phyloP scores from a whole-genome alignment of 768 basidiomycete genomes.

The Tubosaeta brunneosetosa region DNA sequence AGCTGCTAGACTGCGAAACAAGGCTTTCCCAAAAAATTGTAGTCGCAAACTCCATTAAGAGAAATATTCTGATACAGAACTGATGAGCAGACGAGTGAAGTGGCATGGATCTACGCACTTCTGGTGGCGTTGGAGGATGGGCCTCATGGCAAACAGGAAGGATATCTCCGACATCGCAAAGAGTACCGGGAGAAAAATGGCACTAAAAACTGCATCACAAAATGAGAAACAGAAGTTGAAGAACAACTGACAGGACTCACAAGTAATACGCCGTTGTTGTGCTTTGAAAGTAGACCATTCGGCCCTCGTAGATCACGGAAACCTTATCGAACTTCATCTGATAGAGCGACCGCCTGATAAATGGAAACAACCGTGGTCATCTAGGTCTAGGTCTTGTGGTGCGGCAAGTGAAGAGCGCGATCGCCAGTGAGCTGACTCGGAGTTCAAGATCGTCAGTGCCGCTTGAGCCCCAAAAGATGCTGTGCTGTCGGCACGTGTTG shows the following conservation, averaged over 20 bases:
- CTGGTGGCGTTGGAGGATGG: conserved; percentile 41
- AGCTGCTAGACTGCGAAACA: conserved; percentile 68
- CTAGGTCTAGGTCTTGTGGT: too few species aligned
- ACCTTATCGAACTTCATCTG: conserved; percentile 70
- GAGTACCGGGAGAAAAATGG: conserved; percentile 56
- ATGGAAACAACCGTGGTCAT: conserved; percentile 77
- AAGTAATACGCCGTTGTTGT: conserved; percentile 40
- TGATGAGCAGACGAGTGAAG: conserved; percentile 5
- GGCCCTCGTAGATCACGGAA: conserved; percentile 55
- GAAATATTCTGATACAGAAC: conserved; percentile 42
- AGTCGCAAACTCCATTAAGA: conserved; percentile 55
- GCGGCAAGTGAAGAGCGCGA: too few species aligned
- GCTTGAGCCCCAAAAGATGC: too few species aligned
- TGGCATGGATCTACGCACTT: conserved; percentile 37
- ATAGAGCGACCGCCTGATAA: conserved; percentile 75
- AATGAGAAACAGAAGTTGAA: rapidly evolving
- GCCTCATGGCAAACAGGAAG: conserved; percentile 41
- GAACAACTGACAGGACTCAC: conserved; percentile 66
- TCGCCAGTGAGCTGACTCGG: too few species aligned
- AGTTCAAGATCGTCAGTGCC: too few species aligned
- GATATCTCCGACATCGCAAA: conserved; percentile 57
- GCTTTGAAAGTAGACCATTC: conserved; percentile 59
- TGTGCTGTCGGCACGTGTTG: too few species aligned
- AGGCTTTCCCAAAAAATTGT: conserved; percentile 65
- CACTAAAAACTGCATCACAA: conserved; percentile 28